These are phyloP conservation scores for Mytilinidion resinicola DNA, from an alignment of 495 filamentous ascomycete genomes.

Conservation along the genomic window DNA sequence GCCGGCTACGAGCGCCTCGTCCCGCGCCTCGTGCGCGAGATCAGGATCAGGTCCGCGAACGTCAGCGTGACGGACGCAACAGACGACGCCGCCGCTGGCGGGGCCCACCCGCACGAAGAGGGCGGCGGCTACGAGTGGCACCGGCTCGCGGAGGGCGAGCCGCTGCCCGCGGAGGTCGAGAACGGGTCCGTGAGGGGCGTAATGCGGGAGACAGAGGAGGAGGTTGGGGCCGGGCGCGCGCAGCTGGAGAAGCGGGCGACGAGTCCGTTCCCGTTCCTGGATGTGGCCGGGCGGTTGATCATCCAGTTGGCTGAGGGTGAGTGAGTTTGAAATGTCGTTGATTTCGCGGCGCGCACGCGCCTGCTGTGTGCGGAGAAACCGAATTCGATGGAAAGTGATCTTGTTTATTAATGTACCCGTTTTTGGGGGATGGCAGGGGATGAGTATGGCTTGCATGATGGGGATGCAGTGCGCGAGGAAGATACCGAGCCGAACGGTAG, in stretches of 20 bases:
- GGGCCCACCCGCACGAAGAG: neutral
- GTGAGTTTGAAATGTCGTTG: neutral
- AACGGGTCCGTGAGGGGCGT: constrained; percentile 20
- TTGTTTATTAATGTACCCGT: too few relatives aligned
- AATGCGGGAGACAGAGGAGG: constrained; percentile 35
- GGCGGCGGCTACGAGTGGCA: constrained; percentile 27
- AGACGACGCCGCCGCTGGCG: neutral
- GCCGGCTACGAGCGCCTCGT: constrained; percentile 89
- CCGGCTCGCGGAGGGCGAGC: constrained; percentile 28
- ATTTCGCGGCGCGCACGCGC: too few relatives aligned
- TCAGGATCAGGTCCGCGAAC: constrained; percentile 15
- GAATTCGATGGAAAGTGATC: too few relatives aligned
- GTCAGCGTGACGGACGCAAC: constrained; percentile 13
- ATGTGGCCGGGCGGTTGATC: constrained; percentile 65
- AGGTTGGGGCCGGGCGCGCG: constrained; percentile 32
- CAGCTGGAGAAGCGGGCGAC: constrained; percentile 65
- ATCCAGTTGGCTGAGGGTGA: constrained; percentile 63
- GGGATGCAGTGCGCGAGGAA: too few relatives aligned
- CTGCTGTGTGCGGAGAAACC: too few relatives aligned
- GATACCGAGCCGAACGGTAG: too few relatives aligned
- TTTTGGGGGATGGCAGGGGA: too few relatives aligned
- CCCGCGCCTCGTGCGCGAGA: constrained; percentile 28
- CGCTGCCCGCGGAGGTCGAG: constrained; percentile 24
- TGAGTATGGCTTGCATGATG: too few relatives aligned
- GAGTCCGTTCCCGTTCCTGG: constrained; percentile 71